Percentiles rank a stretch among this genome's conserved stretches.
Evolutionary conservation across 2,329 filamentous ascomycete species (phyloP).

Genomic region (Colletotrichum spinosum): DNA sequence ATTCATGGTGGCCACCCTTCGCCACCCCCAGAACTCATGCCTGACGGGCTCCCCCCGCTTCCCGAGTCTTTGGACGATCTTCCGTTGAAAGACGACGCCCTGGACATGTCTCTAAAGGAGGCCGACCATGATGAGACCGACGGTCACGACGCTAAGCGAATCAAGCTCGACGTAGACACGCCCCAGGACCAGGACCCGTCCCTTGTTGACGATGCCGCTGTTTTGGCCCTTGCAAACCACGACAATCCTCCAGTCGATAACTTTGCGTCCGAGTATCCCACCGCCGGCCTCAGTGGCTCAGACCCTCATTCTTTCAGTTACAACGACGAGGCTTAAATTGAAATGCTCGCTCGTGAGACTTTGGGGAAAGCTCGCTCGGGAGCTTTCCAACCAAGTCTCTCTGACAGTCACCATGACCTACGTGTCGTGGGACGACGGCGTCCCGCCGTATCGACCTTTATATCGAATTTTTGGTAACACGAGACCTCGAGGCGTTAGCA

Average conservation of each 20-base stretch:
- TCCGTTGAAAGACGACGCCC: slow-evolving; percentile 29
- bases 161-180: slow-evolving; percentile 47
- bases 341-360: neutral
- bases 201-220: slow-evolving; percentile 59
- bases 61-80: slow-evolving; percentile 27
- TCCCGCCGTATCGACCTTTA: too few species aligned
- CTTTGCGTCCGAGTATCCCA: slow-evolving; percentile 57
- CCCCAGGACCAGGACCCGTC: slow-evolving; percentile 49
- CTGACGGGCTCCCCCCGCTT: slow-evolving; percentile 19
- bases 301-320: slow-evolving; percentile 51
- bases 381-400: slow-evolving; percentile 36
- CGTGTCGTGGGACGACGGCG: too few species aligned
- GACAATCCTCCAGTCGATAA: slow-evolving; percentile 52
- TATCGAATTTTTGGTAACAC: too few species aligned
- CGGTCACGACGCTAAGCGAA: slow-evolving; percentile 32
- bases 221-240: slow-evolving; percentile 60
- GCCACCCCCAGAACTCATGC: slow-evolving; percentile 4
- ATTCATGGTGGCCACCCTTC: slow-evolving; percentile 1
- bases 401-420: slow-evolving; percentile 29
- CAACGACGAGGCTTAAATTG: slow-evolving; percentile 49
- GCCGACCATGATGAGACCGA: slow-evolving; percentile 43
- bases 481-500: slow-evolving; percentile 30
- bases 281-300: slow-evolving; percentile 26
- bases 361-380: neutral
- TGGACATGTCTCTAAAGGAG: slow-evolving; percentile 44